Evolutionary conservation across 202 grass and related monocot species (phyloP), one percentile per base, ranked within the genome.

Genomic region (Schoenoplectus tabernaemontani): DNA sequence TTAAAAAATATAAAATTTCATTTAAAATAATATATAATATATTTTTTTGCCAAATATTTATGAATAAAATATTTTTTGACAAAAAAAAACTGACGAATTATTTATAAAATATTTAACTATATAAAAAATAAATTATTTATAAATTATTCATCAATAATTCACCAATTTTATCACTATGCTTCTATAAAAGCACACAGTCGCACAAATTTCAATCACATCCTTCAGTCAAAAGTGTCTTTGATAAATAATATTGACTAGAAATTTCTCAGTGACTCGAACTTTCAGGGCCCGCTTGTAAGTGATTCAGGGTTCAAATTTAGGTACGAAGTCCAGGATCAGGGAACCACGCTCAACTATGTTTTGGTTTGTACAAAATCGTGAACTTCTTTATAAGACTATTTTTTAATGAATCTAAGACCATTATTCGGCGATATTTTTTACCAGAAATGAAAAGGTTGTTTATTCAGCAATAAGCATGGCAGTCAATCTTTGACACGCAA

Each of bases 401-500:
- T 4, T 44, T 65, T 44, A 12, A 69, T 32, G 6, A 26, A 50
- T 73, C 26, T 68, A 43, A 19, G 17, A 1, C 9, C 12, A 30
- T 72, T 16, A 30, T 32, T 50, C 22, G 44, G 22, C 0, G 23
- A 51, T 48, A 42, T 17, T 50, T 17, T 73, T 50, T 48, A 50
- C 43, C 11, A 50, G 13, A 16, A 73, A 50, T 30, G 17, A 50
- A 75, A 19, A 9, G 4, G 30, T 75, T 11, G 0, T 56, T 54
- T 34, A 74, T 51, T 36, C 30, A 28, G 7, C 47, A 75, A 15
- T n/a, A 28, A 28, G 28, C 28, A 28, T 28, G 28, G 16, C 10
- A 75, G 16, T 75, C n/a, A 75, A 54, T 33, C 26, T 73, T 75
- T 56, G 70, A 75, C 70, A 75, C 70, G 70, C 47, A 75, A 72